phyloP scores from a whole-genome alignment of 2,329 filamentous ascomycete species.

The Xylaria sp. region DNA sequence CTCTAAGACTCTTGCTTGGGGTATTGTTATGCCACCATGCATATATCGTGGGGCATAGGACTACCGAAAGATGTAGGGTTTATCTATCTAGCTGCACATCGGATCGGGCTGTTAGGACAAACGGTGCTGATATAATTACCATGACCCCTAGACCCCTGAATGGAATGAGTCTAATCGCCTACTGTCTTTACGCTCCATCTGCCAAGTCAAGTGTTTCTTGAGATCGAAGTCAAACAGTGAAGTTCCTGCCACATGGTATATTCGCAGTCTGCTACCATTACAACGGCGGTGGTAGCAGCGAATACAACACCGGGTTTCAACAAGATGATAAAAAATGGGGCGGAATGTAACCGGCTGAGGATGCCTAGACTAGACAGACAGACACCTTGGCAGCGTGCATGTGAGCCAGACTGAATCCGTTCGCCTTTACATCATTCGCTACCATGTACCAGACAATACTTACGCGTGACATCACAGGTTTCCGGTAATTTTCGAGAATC shows the following conservation, averaged over 20 bases:
- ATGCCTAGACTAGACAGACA: constrained; percentile 8
- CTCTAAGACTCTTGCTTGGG: neutral
- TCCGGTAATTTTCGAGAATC: neutral
- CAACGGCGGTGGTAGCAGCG: neutral
- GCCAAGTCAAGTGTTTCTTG: neutral
- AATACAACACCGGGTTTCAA: neutral
- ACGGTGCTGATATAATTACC: constrained; percentile 1
- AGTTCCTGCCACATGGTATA: neutral
- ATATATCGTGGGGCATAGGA: neutral
- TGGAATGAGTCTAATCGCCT: neutral
- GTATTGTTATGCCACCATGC: neutral
- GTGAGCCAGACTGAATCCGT: neutral
- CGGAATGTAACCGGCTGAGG: constrained; percentile 17
- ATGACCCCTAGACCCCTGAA: neutral
- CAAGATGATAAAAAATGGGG: constrained; percentile 11
- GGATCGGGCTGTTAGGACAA: neutral
- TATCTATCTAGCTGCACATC: neutral
- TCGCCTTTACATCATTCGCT: constrained; percentile 8
- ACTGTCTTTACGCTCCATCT: neutral
- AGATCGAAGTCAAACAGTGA: constrained; percentile 11
- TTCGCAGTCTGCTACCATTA: constrained; percentile 4
- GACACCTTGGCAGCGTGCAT: constrained; percentile 9
- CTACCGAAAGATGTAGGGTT: neutral
- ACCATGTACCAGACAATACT: constrained; percentile 15
- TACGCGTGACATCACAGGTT: constrained; percentile 5